Conservation (phyloP, 2,329 filamentous ascomycete species). For the Neopestalotiopsis clavispora region DNA sequence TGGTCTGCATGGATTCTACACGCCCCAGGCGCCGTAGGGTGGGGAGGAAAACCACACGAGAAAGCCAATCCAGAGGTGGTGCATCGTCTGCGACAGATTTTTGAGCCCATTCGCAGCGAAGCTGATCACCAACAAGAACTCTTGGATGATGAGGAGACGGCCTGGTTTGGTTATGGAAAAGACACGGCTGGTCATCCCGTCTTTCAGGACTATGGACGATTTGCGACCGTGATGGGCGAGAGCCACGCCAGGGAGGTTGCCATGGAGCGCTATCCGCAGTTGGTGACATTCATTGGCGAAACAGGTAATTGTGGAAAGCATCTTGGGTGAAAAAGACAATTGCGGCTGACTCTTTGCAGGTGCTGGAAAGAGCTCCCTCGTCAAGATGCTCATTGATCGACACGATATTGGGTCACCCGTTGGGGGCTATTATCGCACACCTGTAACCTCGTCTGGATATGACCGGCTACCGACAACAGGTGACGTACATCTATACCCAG, state of each 20-base stretch:
- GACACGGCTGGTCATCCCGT: slow-evolving; percentile 23
- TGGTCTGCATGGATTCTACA: slow-evolving; percentile 36
- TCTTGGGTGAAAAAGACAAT: neutral
- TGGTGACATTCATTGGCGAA: slow-evolving; percentile 45
- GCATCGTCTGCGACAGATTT: slow-evolving; percentile 13
- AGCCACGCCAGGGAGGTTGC: slow-evolving; percentile 9
- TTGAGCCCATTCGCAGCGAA: slow-evolving; percentile 13
- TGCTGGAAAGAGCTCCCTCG: slow-evolving; percentile 50
- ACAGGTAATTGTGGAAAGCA: slow-evolving; percentile 25
- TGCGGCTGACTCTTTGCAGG: slow-evolving; percentile 20
- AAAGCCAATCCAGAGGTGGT: slow-evolving; percentile 19
- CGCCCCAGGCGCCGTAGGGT: slow-evolving; percentile 30
- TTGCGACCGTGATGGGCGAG: slow-evolving; percentile 38
- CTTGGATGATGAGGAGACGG: slow-evolving; percentile 11
- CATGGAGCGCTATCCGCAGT: slow-evolving; percentile 29
- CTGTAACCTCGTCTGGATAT: slow-evolving; percentile 40
- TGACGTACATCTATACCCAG: slow-evolving; percentile 52
- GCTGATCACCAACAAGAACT: slow-evolving; percentile 15
- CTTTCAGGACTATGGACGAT: slow-evolving; percentile 47
- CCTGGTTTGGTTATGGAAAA: slow-evolving; percentile 15
- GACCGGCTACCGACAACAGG: slow-evolving; percentile 46
- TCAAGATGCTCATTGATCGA: slow-evolving; percentile 47
- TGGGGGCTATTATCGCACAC: slow-evolving; percentile 34
- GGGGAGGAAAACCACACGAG: slow-evolving; percentile 28
- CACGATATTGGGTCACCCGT: slow-evolving; percentile 23